Base-by-base conservation (phyloP, 345 rosid species). In the Adansonia digitata region DNA sequence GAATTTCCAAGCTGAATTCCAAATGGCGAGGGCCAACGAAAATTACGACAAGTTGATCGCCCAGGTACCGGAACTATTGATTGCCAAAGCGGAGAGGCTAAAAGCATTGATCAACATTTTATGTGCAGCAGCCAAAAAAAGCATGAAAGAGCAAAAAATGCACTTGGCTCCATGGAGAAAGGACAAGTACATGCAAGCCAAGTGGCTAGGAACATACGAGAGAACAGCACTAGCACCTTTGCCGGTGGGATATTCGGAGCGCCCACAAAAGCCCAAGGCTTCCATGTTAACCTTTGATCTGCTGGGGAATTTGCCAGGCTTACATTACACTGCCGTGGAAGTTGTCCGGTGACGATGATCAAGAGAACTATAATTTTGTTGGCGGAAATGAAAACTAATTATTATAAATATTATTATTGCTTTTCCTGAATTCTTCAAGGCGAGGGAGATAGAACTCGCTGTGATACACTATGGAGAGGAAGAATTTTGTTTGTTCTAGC, bases 101-200 rank as follows among this genome's bases (percentile, higher is more conserved):
- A 86, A 78, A 60, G 80, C 84, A 5, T 31, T 92, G 82, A 88
- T 91, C 71, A 92, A 92, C 77, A 87, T 91, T 4, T 13, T 94
- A 55, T 94, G 98, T 74, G 56, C 76, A 0, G 92, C 98, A 0
- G 91, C 86, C 3, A 92, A 94, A 66, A 85, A 71, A 59, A 89
- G 91, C 75, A 84, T 90, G 94, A 91, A 88, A 78, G 97, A 94
- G 82, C 88, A 85, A 82, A 87, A 90, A 72, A 92, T 92, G 88
- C 95, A 94, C 75, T 66, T 94, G 82, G 97, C 86, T 49, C 98
- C 98, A 10, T 92, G 97, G 97, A 89, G 98, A 76, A 94, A 87
- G 84, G 87, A 88, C 56, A 89, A 86, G 81, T 94, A 90, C 80
- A 86, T 94, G 97, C 92, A 91, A 69, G 93, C 94, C 2, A 94